These are phyloP conservation scores for Aechmea fasciata DNA, from an alignment of 176 grass and related monocot species.

Conservation along the genomic window DNA sequence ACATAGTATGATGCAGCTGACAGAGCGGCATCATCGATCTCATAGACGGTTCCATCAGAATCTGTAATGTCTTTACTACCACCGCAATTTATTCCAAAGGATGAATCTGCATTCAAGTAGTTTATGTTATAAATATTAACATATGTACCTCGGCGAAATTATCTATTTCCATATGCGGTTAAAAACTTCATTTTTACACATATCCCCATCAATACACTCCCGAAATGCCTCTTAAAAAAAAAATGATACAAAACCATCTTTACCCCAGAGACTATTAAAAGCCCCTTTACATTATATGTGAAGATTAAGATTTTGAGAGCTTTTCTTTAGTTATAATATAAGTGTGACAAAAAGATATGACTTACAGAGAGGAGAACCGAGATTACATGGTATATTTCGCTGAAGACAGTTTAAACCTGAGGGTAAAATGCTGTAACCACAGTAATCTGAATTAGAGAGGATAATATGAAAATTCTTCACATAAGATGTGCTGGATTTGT, in stretches of 20 bases:
- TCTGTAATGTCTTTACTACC: conserved; percentile 29
- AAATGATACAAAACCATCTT: too few relatives aligned
- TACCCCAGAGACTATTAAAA: too few relatives aligned
- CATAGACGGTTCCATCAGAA: conserved; percentile 42
- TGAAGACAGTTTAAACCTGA: conserved; percentile 52
- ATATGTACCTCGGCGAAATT: background rate
- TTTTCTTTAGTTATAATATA: background rate
- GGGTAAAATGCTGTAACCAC: conserved; percentile 39
- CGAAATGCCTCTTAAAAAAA: too few relatives aligned
- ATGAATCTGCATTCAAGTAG: conserved; percentile 34
- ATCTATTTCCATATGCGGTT: background rate
- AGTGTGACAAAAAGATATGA: background rate
- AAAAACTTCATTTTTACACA: too few relatives aligned
- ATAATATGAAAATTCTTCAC: background rate
- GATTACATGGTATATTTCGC: conserved; percentile 43
- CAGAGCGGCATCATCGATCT: conserved; percentile 33
- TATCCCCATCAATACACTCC: too few relatives aligned
- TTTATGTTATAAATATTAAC: background rate
- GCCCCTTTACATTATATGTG: too few relatives aligned
- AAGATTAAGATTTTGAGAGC: too few relatives aligned
- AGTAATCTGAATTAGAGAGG: background rate
- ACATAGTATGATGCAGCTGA: conserved; percentile 52
- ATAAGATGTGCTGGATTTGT: background rate
- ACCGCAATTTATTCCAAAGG: conserved; percentile 68
- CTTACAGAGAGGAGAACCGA: conserved; percentile 47